A percentile compares a stretch with the other conserved stretches of the same genome.
Conservation (phyloP, 2,329 filamentous ascomycete genomes). For the Pseudogymnoascus sp. region DNA sequence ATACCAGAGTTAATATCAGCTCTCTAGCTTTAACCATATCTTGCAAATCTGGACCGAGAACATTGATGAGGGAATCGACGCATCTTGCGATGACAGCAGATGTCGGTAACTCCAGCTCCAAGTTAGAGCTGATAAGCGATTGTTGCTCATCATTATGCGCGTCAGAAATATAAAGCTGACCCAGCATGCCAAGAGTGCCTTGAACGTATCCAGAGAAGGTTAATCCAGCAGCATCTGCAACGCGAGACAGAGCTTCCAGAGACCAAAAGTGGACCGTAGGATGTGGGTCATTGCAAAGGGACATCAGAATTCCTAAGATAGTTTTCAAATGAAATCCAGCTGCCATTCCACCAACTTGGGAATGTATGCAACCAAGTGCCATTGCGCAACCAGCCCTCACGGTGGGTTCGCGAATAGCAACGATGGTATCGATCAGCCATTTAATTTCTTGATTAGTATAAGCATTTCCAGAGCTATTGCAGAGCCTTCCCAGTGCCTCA, state of each 20-base stretch:
- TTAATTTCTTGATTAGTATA: constrained; percentile 90
- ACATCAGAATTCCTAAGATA: constrained; percentile 97
- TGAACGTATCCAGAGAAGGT: constrained; percentile 87
- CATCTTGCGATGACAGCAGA: constrained; percentile 76
- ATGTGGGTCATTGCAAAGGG: constrained; percentile 88
- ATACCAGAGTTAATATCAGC: constrained; percentile 77
- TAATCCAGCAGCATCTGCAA: constrained; percentile 84
- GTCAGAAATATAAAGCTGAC: constrained; percentile 84
- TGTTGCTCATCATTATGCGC: constrained; percentile 79
- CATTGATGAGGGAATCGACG: constrained; percentile 92
- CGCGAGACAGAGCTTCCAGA: constrained; percentile 73
- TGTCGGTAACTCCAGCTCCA: constrained; percentile 77
- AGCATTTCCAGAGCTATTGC: constrained; percentile 64
- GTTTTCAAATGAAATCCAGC: constrained; percentile 94
- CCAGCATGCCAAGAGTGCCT: constrained; percentile 84
- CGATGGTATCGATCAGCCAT: constrained; percentile 85
- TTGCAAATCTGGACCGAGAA: constrained; percentile 88
- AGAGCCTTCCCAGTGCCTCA: constrained; percentile 76
- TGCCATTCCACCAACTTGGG: constrained; percentile 94
- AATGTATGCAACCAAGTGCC: constrained; percentile 86
- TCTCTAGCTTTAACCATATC: constrained; percentile 87
- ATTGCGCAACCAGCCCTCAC: constrained; percentile 90
- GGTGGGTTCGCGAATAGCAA: constrained; percentile 85
- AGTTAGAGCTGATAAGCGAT: constrained; percentile 75
- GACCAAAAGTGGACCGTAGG: constrained; percentile 96